These are phyloP conservation scores for Nakazawaea pomicola DNA, from an alignment of 805 yeast genomes.

Conservation along the genomic window DNA sequence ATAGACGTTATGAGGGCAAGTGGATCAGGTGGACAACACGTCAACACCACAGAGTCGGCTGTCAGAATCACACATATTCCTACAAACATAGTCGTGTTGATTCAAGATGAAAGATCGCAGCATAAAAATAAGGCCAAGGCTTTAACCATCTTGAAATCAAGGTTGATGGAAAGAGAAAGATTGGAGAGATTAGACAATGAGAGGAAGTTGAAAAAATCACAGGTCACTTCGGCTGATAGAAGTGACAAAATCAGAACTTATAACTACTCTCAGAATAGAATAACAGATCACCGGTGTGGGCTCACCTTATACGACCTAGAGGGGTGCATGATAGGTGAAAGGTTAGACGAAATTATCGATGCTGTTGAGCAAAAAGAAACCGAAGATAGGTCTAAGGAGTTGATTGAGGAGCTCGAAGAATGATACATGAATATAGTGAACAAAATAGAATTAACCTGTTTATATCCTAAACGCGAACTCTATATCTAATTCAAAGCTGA, in stretches of 20 bases:
- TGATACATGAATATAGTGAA: not conserved
- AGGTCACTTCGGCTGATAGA: constrained; percentile 84
- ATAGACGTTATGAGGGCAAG: constrained; percentile 97
- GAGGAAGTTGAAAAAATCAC: constrained; percentile 64
- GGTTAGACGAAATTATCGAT: constrained; percentile 50
- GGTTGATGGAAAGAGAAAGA: constrained; percentile 78
- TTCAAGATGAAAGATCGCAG: constrained; percentile 95
- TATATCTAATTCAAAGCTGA: constrained; percentile 58
- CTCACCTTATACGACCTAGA: constrained; percentile 70
- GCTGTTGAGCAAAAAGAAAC: constrained; percentile 44
- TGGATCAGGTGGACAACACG: constrained; percentile 98
- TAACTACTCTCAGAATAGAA: constrained; percentile 86
- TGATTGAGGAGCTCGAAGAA: constrained; percentile 23
- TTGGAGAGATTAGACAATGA: constrained; percentile 61
- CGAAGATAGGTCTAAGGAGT: constrained; percentile 35
- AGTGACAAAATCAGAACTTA: constrained; percentile 93
- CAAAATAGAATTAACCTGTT: not conserved
- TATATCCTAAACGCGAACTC: not conserved
- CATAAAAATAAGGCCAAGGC: constrained; percentile 94
- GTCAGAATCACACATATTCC: constrained; percentile 91
- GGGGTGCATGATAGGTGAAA: constrained; percentile 58
- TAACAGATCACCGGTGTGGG: constrained; percentile 92
- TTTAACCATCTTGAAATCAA: constrained; percentile 70
- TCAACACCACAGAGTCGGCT: constrained; percentile 95
- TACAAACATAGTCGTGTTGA: constrained; percentile 80